Evolutionary conservation across 805 yeast species (phyloP), one percentile per base, ranked within the genome.

Genomic region (Maudiozyma saulgeensis): DNA sequence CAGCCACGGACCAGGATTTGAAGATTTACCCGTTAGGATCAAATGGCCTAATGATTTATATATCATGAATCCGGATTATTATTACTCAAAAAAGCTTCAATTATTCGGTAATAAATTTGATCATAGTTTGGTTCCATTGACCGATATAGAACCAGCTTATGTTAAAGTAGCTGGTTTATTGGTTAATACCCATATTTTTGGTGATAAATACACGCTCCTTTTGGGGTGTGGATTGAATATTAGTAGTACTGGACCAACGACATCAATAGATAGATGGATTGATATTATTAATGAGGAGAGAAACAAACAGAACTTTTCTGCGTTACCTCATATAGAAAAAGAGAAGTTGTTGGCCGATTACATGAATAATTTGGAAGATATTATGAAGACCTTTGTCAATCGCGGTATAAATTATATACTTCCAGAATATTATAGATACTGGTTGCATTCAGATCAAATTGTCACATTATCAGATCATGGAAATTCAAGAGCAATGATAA

Each of bases 11-110:
- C 71, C 67, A 7, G 88, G 86, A 0, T 87, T 82, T 62, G 82
- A 80, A 19, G 83, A 80, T 43, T 67, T 93, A 56, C 97, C 96
- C 0, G 73, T 91, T 15, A 75, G 80, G 46, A 75, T 93, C 51
- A 93, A 93, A 63, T 93, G 99, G 99, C 99, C 99, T 1, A 93
- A 93, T 63, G 99, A 93, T 65, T 69, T 93, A 13, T 93, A 87
- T 61, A 80, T 84, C 4, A 63, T 80, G 57, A 80, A 78, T 49
- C 95, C 95, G 0, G 81, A 80, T 48, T 77, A 69, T 54, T 75
- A 75, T 41, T 60, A 62, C 1, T 56, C 61, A 18, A 62, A 62
- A 3, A 55, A 61, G 2, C 52, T 63, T 28, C 50, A 56, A 19
- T 38, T 66, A 23, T 41, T 59, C 3, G 59, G 57, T 3, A 56